Percentiles rank a stretch among this genome's conserved stretches.
phyloP scores from a whole-genome alignment of 164 flowering plant species.

The Umbilicus rupestris region DNA sequence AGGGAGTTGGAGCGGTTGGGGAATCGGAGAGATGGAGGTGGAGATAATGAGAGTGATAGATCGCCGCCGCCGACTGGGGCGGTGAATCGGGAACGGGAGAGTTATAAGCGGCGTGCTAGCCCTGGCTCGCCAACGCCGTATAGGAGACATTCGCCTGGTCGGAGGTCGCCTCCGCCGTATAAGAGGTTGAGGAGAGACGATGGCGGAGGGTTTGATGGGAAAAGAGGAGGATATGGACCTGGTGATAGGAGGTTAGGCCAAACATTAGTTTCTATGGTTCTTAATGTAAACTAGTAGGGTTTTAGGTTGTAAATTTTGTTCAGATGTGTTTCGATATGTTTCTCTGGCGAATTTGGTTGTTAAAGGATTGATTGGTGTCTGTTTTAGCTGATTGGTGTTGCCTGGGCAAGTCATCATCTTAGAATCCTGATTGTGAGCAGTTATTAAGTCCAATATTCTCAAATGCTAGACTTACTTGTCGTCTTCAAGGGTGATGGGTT shows the following conservation, averaged over 20 bases:
- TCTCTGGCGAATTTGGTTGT: background rate
- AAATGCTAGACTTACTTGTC: too few species aligned
- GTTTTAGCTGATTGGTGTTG: too few species aligned
- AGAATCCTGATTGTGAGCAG: too few species aligned
- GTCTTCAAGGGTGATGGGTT: too few species aligned
- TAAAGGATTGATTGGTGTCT: too few species aligned
- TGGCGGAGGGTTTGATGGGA: slow-evolving; percentile 1
- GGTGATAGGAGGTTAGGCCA: background rate
- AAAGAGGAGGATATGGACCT: background rate
- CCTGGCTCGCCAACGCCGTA: background rate
- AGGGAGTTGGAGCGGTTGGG: background rate
- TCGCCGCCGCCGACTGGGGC: background rate
- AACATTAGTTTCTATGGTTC: background rate
- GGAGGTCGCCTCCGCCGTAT: background rate
- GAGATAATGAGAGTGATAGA: background rate
- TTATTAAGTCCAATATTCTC: too few species aligned
- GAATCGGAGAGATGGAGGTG: background rate
- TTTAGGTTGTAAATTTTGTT: background rate
- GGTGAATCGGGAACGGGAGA: background rate
- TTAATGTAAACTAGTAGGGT: background rate
- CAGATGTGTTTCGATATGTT: background rate
- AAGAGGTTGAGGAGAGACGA: slow-evolving; percentile 6
- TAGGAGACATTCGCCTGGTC: slow-evolving; percentile 1
- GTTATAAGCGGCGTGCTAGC: slow-evolving; percentile 1
- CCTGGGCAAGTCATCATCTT: too few species aligned